A percentile compares a stretch with the other conserved stretches of the same genome.
These are phyloP conservation scores for Candida nanaspora DNA, from an alignment of 805 yeast species.

Conservation along the genomic window DNA sequence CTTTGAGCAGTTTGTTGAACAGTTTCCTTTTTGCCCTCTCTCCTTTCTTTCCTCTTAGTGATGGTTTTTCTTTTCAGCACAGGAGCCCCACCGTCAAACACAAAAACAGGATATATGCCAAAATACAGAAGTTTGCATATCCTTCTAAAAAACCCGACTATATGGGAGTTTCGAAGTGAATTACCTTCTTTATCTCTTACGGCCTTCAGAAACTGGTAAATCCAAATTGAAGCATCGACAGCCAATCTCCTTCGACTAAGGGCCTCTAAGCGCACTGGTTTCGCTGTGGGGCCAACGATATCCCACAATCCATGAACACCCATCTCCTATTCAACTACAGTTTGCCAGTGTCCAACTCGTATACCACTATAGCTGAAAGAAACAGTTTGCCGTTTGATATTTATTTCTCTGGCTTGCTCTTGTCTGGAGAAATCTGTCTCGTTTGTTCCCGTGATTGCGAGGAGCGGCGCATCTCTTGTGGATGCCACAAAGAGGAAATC, in stretches of 20 bases:
- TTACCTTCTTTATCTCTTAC: slow-evolving; percentile 83
- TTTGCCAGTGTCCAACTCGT: no score
- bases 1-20: slow-evolving; percentile 73
- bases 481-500: no score
- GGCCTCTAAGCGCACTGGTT: slow-evolving; percentile 85
- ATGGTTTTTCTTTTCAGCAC: slow-evolving; percentile 74
- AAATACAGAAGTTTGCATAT: slow-evolving; percentile 83
- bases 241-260: slow-evolving; percentile 75
- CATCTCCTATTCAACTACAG: slow-evolving; percentile 47
- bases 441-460: no score
- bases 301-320: slow-evolving; percentile 97
- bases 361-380: no score
- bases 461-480: no score
- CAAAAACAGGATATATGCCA: slow-evolving; percentile 85
- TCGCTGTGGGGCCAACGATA: slow-evolving; percentile 79
- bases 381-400: no score
- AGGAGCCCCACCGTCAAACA: slow-evolving; percentile 95
- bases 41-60: slow-evolving; percentile 57
- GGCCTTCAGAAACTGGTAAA: slow-evolving; percentile 92
- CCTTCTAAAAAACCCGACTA: slow-evolving; percentile 92
- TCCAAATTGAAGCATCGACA: slow-evolving; percentile 98
- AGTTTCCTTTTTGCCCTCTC: slow-evolving; percentile 67
- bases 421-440: no score
- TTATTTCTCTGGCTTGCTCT: no score
- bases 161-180: slow-evolving; percentile 70